Percentiles rank a stretch among this genome's conserved stretches.
Conservation (phyloP, 78 protist species). For the Acrasis kona region DNA sequence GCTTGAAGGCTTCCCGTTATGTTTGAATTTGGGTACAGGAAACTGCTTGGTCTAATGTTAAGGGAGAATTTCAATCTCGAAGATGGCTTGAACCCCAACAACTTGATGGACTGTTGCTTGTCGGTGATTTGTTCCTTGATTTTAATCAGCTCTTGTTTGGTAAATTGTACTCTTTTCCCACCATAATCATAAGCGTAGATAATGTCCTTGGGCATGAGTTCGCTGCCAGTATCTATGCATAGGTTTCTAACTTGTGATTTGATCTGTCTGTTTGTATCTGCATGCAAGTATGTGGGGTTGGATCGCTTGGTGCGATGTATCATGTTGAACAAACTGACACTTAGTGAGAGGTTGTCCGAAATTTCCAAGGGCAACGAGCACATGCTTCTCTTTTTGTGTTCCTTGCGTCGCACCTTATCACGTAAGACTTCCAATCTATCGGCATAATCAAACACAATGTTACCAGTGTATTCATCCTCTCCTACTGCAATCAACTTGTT, state of each 20-base stretch:
- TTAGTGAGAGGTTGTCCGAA: not conserved
- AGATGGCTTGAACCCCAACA: constrained; percentile 22
- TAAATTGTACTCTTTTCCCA: not conserved
- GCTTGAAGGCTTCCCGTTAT: not conserved
- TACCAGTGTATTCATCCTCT: not conserved
- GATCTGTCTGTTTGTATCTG: not conserved
- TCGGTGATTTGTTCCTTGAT: not conserved
- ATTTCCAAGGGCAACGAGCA: not conserved
- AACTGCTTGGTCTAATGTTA: not conserved
- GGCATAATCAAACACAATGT: not conserved
- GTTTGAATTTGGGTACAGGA: constrained; percentile 1
- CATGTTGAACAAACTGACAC: constrained; percentile 13
- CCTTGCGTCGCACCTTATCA: not conserved
- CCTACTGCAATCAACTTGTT: not conserved
- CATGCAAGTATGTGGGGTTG: not conserved
- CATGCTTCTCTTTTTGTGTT: constrained; percentile 3
- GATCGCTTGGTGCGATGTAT: not conserved
- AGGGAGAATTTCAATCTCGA: not conserved
- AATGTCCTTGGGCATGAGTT: not conserved
- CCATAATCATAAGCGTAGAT: not conserved
- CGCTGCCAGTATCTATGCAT: not conserved
- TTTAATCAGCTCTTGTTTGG: not conserved
- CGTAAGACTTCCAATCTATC: not conserved
- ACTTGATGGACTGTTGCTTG: not conserved
- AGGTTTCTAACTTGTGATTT: not conserved